Conservation (phyloP, 2,329 filamentous ascomycete genomes). For the Sporothrix schenckii region DNA sequence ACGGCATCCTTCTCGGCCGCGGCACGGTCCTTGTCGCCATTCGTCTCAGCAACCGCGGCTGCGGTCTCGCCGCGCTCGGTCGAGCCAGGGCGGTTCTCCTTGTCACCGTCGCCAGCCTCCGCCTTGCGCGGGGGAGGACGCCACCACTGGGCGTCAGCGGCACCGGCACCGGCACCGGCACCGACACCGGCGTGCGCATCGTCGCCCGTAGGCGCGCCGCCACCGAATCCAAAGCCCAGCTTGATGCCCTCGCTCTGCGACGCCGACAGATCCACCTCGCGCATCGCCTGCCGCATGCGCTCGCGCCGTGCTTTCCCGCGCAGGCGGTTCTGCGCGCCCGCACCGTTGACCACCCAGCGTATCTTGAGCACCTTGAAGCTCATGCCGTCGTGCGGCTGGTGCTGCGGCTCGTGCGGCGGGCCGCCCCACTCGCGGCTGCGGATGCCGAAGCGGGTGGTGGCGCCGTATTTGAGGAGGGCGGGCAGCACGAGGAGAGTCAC, state of each 20-base stretch:
- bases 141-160: constrained; percentile 30
- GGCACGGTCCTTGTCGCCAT: neutral
- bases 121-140: constrained; percentile 35
- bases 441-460: constrained; percentile 76
- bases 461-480: constrained; percentile 72
- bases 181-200: no score
- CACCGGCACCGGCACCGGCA: constrained; percentile 34
- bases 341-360: constrained; percentile 81
- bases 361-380: constrained; percentile 84
- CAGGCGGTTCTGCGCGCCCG: constrained; percentile 59
- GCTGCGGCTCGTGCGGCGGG: constrained; percentile 31
- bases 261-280: constrained; percentile 52
- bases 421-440: constrained; percentile 76
- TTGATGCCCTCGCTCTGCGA: constrained; percentile 38
- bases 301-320: constrained; percentile 60
- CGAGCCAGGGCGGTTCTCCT: constrained; percentile 49
- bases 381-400: constrained; percentile 71
- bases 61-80: constrained; percentile 28
- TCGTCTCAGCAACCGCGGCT: neutral
- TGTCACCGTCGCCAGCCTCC: constrained; percentile 48
- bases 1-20: neutral
- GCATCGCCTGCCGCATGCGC: constrained; percentile 60
- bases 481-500: constrained; percentile 86
- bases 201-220: neutral
- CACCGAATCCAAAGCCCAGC: constrained; percentile 40